Evolutionary conservation across 352 stramenopile genomes (phyloP).

Genomic region (Globisporangium irregulare): DNA sequence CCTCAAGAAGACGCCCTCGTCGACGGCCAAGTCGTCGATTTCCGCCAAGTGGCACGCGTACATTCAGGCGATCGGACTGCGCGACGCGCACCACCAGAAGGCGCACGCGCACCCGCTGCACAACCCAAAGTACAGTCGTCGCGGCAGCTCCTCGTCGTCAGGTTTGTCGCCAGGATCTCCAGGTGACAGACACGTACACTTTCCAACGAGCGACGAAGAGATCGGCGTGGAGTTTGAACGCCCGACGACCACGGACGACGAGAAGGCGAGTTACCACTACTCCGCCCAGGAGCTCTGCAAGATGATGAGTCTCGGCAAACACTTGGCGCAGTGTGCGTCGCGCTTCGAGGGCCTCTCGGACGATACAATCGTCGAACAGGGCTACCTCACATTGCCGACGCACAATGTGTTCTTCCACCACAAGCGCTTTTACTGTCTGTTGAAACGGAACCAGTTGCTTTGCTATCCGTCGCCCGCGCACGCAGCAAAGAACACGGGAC

Average conservation of each 20-base stretch:
- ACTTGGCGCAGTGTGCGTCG: slow-evolving; percentile 40
- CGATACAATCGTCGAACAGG: slow-evolving; percentile 70
- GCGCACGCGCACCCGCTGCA: slow-evolving; percentile 2
- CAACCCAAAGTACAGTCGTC: background rate
- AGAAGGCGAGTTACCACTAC: slow-evolving; percentile 62
- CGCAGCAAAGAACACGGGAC: slow-evolving; percentile 38
- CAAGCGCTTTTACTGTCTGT: slow-evolving; percentile 65
- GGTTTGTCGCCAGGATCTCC: too few relatives aligned
- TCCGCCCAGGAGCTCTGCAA: slow-evolving; percentile 46
- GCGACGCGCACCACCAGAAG: slow-evolving; percentile 22
- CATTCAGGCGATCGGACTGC: slow-evolving; percentile 45
- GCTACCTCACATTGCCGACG: slow-evolving; percentile 50
- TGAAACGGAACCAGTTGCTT: slow-evolving; percentile 42
- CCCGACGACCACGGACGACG: slow-evolving; percentile 33
- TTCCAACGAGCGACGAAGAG: slow-evolving; percentile 26
- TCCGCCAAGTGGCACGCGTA: slow-evolving; percentile 54
- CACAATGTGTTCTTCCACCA: slow-evolving; percentile 58
- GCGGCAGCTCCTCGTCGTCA: slow-evolving; percentile 4
- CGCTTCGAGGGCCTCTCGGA: slow-evolving; percentile 45
- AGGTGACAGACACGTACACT: slow-evolving; percentile 45
- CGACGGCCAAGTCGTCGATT: slow-evolving; percentile 26
- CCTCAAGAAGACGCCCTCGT: slow-evolving; percentile 46
- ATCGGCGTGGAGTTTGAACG: slow-evolving; percentile 40
- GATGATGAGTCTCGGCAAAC: slow-evolving; percentile 52
- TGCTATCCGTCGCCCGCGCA: slow-evolving; percentile 50